Conservation (phyloP, 176 grass and related monocot species). For the Areca catechu region DNA sequence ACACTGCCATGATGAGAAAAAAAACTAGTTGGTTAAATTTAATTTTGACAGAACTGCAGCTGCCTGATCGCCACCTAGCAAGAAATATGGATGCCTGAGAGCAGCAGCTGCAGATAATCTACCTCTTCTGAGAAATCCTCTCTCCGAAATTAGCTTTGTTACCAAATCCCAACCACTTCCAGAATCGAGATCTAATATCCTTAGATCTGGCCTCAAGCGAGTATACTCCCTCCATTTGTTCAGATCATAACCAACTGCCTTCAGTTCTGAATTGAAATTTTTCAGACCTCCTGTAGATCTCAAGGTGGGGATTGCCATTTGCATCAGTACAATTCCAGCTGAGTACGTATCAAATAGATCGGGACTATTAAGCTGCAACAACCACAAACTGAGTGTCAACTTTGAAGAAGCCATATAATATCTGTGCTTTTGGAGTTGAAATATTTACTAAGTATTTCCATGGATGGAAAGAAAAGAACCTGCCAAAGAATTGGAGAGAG, state of each 20-base stretch:
- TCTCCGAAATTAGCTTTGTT: conserved; percentile 77
- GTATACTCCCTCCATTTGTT: conserved; percentile 61
- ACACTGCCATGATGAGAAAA: background rate
- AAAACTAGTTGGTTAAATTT: conserved; percentile 32
- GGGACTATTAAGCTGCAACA: conserved; percentile 69
- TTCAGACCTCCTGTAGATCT: conserved; percentile 53
- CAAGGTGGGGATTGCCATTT: conserved; percentile 75
- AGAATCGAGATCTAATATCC: conserved; percentile 66
- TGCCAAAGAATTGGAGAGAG: conserved; percentile 94
- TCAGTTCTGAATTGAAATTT: conserved; percentile 90
- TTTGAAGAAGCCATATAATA: too few species aligned
- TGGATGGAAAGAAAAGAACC: conserved; percentile 21
- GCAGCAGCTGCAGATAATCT: conserved; percentile 66
- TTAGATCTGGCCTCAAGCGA: conserved; percentile 48
- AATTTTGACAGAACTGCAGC: conserved; percentile 73
- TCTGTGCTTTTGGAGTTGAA: too few species aligned
- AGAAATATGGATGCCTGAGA: conserved; percentile 86
- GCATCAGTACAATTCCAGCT: conserved; percentile 87
- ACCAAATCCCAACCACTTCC: conserved; percentile 94
- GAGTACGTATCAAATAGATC: conserved; percentile 99
- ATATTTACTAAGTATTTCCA: too few species aligned
- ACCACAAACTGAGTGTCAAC: background rate
- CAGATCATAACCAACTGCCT: conserved; percentile 67
- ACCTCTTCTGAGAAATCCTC: conserved; percentile 43
- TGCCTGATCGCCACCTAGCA: conserved; percentile 74